Evolutionary conservation across 2,329 filamentous ascomycete species (phyloP), one percentile per base, ranked within the genome.

Genomic region (Pseudopithomyces chartarum): DNA sequence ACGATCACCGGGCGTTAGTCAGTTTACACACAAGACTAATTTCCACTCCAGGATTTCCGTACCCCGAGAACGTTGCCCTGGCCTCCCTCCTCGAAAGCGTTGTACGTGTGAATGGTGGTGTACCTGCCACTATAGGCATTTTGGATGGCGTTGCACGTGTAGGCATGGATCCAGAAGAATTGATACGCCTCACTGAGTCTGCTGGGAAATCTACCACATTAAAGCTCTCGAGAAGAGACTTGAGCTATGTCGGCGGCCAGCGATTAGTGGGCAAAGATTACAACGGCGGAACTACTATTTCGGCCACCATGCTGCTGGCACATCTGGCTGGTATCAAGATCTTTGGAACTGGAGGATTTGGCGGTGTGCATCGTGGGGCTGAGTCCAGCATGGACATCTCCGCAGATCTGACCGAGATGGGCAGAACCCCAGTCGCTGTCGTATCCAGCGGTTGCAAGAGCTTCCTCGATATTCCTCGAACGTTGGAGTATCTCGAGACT

Each of bases 401-500:
- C 58, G 94, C 95, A 39, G 95, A 99, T 77, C 82, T 99, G 58
- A 97, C 91, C 3, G 95, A 98, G 81, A 85, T 99, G 49, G 93
- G 95, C 15, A 85, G 92, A 56, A 97, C 93, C 7, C 87, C 91
- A 11, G 89, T 99, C 51, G 89, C 93, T 23, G 93, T 99, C 2
- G 82, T 99, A 51, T 90, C 89, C 75, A 92, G 90, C 62, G 95
- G 95, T 13, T 96, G 92, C 79, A 99, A 99, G 79, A 95, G 94
- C 60, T 98, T 99, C 75, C 82, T 99, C 36, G 95, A 99, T 71
- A 92, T 97, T 57, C 87, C 90, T 2, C 84, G 91, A 51, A 99
- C 95, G 0, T 82, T 99, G 5, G 95, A 99, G 79, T 88, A 87
- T 65, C 80, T 90, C 3, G 87, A 90, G 69, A 90, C 87, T 0